These are phyloP conservation scores for Podaxis carcinomalis DNA, from an alignment of 768 basidiomycete genomes.

Conservation along the genomic window DNA sequence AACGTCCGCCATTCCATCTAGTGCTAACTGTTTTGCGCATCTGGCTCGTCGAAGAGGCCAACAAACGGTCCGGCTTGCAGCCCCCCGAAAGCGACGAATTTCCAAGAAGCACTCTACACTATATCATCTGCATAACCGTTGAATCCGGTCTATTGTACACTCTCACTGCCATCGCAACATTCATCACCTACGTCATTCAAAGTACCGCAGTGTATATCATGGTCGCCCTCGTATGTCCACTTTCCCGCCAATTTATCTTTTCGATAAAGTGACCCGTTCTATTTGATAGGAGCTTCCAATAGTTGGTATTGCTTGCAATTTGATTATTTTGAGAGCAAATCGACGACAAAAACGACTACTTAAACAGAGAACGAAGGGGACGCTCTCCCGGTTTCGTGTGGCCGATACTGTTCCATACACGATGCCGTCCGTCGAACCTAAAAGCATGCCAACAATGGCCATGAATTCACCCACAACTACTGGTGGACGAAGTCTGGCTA, in stretches of 20 bases:
- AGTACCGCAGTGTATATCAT: constrained; percentile 3
- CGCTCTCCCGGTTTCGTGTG: background rate
- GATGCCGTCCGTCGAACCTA: background rate
- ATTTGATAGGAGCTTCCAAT: constrained; percentile 1
- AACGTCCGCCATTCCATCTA: background rate
- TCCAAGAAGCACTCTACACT: background rate
- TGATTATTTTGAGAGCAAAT: constrained; percentile 3
- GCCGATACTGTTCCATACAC: background rate
- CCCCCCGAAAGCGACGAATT: background rate
- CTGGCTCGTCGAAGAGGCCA: background rate
- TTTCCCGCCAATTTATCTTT: background rate
- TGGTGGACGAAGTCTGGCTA: background rate
- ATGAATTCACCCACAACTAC: background rate
- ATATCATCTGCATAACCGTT: constrained; percentile 7
- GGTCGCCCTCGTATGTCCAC: background rate
- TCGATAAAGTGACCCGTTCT: no score
- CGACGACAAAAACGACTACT: constrained; percentile 1
- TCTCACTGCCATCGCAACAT: background rate
- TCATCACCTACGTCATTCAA: constrained; percentile 2
- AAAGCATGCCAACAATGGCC: background rate
- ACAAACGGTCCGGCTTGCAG: constrained; percentile 2
- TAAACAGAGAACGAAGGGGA: background rate
- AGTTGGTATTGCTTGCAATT: constrained; percentile 1
- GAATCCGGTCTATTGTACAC: constrained; percentile 1
- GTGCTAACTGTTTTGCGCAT: constrained; percentile 4